Evolutionary conservation across 2,329 filamentous ascomycete genomes (phyloP), one percentile per base, ranked within the genome.

Genomic region (Talaromyces atroroseus): DNA sequence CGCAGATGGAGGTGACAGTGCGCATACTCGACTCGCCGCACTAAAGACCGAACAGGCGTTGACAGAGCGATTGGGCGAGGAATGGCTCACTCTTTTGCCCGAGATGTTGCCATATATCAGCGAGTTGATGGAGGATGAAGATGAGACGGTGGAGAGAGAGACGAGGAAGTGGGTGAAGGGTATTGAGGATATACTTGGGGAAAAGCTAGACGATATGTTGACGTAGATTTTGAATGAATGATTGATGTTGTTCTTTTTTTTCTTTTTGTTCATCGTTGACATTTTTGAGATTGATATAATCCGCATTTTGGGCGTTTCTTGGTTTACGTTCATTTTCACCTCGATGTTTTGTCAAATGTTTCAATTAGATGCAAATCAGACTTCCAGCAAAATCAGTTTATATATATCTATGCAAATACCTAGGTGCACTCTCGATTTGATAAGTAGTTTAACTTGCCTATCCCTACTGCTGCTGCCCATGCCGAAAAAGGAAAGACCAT

Each of bases 31-130:
- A 16, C 77, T 97, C 34, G 90, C 89, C 1, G 90, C 90, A 0
- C 86, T 99, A 36, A 86, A 86, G 73, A 87, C 87, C 63, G 84
- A 97, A 76, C 87, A 91, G 68, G 82, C 81, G 14, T 78, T 97
- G 60, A 95, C 91, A 12, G 84, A 88, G 63, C 80, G 83, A 49
- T 75, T 97, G 24, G 92, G 92, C 58, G 92, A 97, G 71, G 94
- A 99, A 68, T 99, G 94, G 94, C 75, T 99, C 58, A 83, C 86
- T 1, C 82, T 95, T 77, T 72, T 97, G 68, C 90, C 92, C 0
- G 94, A 99, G 80, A 97, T 96, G 88, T 76, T 99, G 70, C 92
- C 95, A 20, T 90, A 92, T 62, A 96, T 99, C 65, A 95, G 90
- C 66, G 94, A 99, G 76, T 73, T 96, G 66, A 88, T 96, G 75